A percentile compares a stretch with the other conserved stretches of the same genome.
phyloP scores from a whole-genome alignment of 768 basidiomycete species.

The Cystobasidium tubakii region DNA sequence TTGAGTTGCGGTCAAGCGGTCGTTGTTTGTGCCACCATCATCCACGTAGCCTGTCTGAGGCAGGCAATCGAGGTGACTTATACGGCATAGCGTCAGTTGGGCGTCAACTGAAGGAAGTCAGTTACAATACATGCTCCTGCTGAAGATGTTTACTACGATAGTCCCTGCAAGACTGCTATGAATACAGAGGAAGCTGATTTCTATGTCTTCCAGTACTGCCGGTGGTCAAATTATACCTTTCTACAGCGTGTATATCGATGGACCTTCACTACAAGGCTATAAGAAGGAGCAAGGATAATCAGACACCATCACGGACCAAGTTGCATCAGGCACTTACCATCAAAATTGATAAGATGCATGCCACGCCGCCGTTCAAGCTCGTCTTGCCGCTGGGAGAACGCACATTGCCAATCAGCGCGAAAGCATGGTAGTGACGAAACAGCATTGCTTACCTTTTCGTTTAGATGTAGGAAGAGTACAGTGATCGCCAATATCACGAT shows the following conservation, averaged over 20 bases:
- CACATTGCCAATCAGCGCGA: conserved; percentile 17
- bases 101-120: too few relatives aligned
- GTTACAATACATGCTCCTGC: too few relatives aligned
- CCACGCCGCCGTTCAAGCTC: conserved; percentile 79
- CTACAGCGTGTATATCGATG: too few relatives aligned
- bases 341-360: conserved; percentile 96
- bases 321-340: conserved; percentile 66
- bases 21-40: background rate
- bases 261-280: background rate
- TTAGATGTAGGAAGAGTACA: conserved; percentile 78
- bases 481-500: conserved; percentile 70
- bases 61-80: too few relatives aligned
- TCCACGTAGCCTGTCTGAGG: background rate
- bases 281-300: background rate
- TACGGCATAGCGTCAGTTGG: too few relatives aligned
- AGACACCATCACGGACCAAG: too few relatives aligned
- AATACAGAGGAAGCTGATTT: background rate
- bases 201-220: background rate
- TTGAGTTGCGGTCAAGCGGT: too few relatives aligned
- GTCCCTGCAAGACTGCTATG: background rate
- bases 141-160: too few relatives aligned
- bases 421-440: background rate
- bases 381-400: conserved; percentile 69
- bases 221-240: background rate
- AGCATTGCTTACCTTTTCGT: conserved; percentile 68